These are phyloP conservation scores for Amanita polypyramis DNA, from an alignment of 768 basidiomycete genomes.

Conservation along the genomic window DNA sequence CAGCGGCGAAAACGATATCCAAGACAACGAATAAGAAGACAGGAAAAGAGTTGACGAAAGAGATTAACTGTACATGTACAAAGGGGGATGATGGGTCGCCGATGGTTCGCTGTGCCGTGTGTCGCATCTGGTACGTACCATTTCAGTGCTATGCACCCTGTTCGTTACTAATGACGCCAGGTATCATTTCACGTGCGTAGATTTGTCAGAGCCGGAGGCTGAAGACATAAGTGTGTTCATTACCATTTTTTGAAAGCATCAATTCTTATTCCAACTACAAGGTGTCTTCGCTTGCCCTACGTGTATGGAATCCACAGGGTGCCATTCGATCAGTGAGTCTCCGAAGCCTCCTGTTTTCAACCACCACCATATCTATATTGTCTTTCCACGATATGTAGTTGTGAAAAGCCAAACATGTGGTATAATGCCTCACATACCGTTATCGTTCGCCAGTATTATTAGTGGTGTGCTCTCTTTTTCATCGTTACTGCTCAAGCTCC, in stretches of 20 bases:
- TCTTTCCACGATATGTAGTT: slow-evolving; percentile 21
- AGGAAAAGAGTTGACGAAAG: slow-evolving; percentile 10
- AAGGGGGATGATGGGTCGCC: slow-evolving; percentile 69
- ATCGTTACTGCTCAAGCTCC: not conserved
- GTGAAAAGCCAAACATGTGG: slow-evolving; percentile 23
- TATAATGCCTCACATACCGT: slow-evolving; percentile 16
- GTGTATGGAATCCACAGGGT: slow-evolving; percentile 52
- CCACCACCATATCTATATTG: slow-evolving; percentile 6
- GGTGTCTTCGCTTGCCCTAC: slow-evolving; percentile 47
- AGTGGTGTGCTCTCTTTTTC: slow-evolving; percentile 8
- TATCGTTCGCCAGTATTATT: slow-evolving; percentile 6
- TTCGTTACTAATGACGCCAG: slow-evolving; percentile 25
- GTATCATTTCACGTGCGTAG: slow-evolving; percentile 79
- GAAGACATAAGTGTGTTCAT: slow-evolving; percentile 65
- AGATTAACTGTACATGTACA: slow-evolving; percentile 51
- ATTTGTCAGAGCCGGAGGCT: slow-evolving; percentile 51
- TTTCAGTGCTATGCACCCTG: not conserved
- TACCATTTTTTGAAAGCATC: not conserved
- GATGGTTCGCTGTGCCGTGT: slow-evolving; percentile 68
- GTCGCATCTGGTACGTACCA: slow-evolving; percentile 54
- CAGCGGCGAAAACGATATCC: slow-evolving; percentile 7
- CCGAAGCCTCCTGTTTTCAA: slow-evolving; percentile 16
- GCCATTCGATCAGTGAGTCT: slow-evolving; percentile 72
- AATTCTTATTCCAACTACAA: slow-evolving; percentile 17
- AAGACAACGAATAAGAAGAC: slow-evolving; percentile 7